phyloP scores from a whole-genome alignment of 495 filamentous ascomycete genomes.

The Daldinia concentrica region DNA sequence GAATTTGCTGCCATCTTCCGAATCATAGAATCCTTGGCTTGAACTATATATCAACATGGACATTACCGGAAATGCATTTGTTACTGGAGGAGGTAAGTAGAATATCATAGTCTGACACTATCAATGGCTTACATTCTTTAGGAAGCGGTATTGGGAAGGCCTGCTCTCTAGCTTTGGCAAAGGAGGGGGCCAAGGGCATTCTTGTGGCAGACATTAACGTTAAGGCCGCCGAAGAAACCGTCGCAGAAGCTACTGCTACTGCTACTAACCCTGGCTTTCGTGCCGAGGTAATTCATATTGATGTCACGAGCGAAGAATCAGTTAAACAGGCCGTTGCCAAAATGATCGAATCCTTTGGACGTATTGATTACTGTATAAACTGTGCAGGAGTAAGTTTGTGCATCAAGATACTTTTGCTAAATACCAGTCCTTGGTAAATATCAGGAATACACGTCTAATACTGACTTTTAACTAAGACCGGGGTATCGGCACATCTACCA shows the following conservation, averaged over 20 bases:
- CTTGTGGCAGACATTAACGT: conserved; percentile 52
- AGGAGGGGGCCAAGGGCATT: conserved; percentile 48
- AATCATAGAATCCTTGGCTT: background rate
- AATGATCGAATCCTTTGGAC: conserved; percentile 45
- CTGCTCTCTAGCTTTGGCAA: conserved; percentile 46
- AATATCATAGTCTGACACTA: background rate
- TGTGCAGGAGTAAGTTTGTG: conserved; percentile 47
- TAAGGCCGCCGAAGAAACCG: conserved; percentile 36
- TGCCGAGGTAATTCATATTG: conserved; percentile 42
- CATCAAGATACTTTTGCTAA: background rate
- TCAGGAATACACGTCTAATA: background rate
- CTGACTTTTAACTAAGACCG: conserved; percentile 10
- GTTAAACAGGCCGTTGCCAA: conserved; percentile 47
- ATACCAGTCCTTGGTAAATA: background rate
- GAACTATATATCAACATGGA: conserved; percentile 9
- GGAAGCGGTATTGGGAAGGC: conserved; percentile 50
- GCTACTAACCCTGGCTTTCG: conserved; percentile 47
- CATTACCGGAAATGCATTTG: conserved; percentile 26
- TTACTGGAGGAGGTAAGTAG: conserved; percentile 24
- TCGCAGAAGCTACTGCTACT: conserved; percentile 35
- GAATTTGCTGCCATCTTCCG: background rate
- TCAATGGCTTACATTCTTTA: background rate
- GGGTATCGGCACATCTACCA: background rate
- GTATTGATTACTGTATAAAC: conserved; percentile 52
- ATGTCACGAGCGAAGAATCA: conserved; percentile 44